Percentiles rank a stretch among this genome's conserved stretches.
These are phyloP conservation scores for Gentiana dahurica DNA, from an alignment of 257 asterid species.

Conservation along the genomic window DNA sequence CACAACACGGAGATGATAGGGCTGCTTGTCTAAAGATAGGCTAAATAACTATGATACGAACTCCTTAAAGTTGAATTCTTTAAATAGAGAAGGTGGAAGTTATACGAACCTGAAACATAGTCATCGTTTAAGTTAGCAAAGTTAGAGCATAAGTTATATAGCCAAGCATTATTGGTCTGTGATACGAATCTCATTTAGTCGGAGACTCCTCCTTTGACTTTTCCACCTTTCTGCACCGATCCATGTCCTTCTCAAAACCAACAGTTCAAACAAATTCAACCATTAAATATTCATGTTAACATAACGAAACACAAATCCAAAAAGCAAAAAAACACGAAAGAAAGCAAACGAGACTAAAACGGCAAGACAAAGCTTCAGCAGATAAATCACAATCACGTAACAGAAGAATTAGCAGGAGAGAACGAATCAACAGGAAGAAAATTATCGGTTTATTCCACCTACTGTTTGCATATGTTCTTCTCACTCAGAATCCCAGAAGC, in stretches of 20 bases:
- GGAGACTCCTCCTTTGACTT: slow-evolving; percentile 53
- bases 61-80: too few species aligned
- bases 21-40: too few species aligned
- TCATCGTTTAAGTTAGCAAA: slow-evolving; percentile 8
- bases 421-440: too few species aligned
- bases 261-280: neutral
- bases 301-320: too few species aligned
- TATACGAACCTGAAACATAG: slow-evolving; percentile 28
- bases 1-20: too few species aligned
- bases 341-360: neutral
- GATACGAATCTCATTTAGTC: slow-evolving; percentile 62
- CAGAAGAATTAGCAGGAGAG: too few species aligned
- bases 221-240: slow-evolving; percentile 68
- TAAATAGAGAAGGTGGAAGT: neutral
- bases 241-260: slow-evolving; percentile 24
- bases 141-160: slow-evolving; percentile 46
- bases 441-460: too few species aligned
- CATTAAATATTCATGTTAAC: neutral
- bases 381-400: neutral
- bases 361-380: neutral
- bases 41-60: too few species aligned
- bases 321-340: neutral
- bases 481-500: too few species aligned
- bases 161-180: slow-evolving; percentile 62
- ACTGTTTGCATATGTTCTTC: too few species aligned